Evolutionary conservation across 331 rosid species (phyloP), one percentile per base, ranked within the genome.

Genomic region (Dryas integrifolia): DNA sequence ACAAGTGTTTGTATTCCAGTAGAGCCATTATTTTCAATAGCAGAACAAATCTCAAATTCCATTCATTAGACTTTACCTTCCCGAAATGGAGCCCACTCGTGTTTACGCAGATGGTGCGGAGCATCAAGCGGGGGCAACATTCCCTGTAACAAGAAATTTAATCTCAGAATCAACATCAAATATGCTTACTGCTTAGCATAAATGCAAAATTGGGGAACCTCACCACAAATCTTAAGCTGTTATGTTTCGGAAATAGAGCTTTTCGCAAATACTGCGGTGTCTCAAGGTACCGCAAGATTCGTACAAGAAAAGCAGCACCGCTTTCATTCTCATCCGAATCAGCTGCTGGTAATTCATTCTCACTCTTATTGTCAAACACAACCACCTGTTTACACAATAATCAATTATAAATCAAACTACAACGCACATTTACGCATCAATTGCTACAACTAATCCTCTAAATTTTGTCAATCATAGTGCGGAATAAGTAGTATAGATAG

Each of bases 121-220:
- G 99, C 97, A 77, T 95, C 99, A 77, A 95, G 92, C 26, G 99
- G 98, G 50, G 99, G 99, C 85, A 95, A 74, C 92, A 89, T 46
- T 67, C 99, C 98, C 98, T 89, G 71, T 67, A 83, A 75, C 52
- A 73, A 56, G 10, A 59, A 43, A 9, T 38, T 39, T 5, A 72
- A 44, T 5, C 38, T 45, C 44, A 76, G 48, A 71, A 12, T 69
- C 52, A 35, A 51, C 59, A 52, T 60, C 45, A 51, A 65, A 74
- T 21, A 57, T 7, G 10, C 58, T 48, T 4, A 67, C 45, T 1
- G 30, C 72, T 24, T 15, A 65, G 3, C 44, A 46, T 6, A 57
- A 76, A 83, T 46, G 53, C 16, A 72, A 12, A 79, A 76, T 64
- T 70, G 39, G 72, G 12, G 49, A 43, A 59, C 76, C 55, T 67